Evolutionary conservation across 208 protist genomes (phyloP), one percentile per base, ranked within the genome.

Genomic region (Tritrichomonas musculus): DNA sequence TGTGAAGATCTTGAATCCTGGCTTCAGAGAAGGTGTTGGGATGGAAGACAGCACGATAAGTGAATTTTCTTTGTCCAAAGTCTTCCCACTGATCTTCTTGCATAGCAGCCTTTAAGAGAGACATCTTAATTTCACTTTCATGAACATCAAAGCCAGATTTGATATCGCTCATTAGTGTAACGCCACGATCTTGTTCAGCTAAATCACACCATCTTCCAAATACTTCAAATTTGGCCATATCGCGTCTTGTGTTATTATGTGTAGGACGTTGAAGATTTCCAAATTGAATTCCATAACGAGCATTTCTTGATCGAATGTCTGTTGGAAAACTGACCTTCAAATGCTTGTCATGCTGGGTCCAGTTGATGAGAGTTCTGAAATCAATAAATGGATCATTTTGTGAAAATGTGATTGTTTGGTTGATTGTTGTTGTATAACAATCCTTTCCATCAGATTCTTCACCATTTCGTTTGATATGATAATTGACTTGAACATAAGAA

Each of bases 271-370:
- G 41, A 20, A 57, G 33, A 47, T 53, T 53, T 13, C 77, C 77
- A 47, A 88, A 88, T 49, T 88, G 77, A 4, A 88, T 44, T 39
- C 77, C 77, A 47, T 44, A 88, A 8, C 44, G 33, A 9, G 77
- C 77, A 8, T 57, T 39, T 8, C 77, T 49, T 1, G 41, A 22
- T 39, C 77, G 4, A 11, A 88, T 88, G 33, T 25, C 57, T 57
- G 77, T 88, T 88, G 77, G 77, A 27, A 88, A 53, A 0, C 27
- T n/a, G 36, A 53, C 44, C 27, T 88, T 88, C 14, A 88, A 47
- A 5, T 57, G 77, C 30, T 88, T 88, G 47, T 88, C 77, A 30
- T 88, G 77, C 30, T 88, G 77, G 53, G 77, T 88, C 77, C 77
- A 88, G n/a, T 88, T 44, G 39, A 88, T 47, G 22, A 36, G 0